Evolutionary conservation across 495 filamentous ascomycete species (phyloP).

Genomic region (Penicillium robsamsonii): DNA sequence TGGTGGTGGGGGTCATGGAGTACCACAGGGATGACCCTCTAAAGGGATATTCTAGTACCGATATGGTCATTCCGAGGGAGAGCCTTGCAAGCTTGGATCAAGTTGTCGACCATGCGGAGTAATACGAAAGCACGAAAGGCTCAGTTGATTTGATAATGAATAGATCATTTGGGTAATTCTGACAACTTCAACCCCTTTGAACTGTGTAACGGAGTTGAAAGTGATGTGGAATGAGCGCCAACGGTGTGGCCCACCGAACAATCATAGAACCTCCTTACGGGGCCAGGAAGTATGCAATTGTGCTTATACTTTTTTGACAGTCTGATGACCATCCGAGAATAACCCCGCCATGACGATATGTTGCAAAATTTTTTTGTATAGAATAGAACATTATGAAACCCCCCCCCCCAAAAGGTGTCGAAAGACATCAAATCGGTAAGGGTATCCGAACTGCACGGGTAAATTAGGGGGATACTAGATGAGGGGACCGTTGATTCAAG

Average conservation of each 20-base stretch:
- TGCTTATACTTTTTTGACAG: neutral
- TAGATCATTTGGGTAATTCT: neutral
- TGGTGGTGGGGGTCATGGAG: neutral
- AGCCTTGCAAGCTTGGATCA: neutral
- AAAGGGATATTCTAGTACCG: conserved; percentile 2
- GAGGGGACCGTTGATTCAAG: conserved; percentile 14
- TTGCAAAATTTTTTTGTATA: neutral
- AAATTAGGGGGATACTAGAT: conserved; percentile 22
- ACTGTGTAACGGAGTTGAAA: conserved; percentile 19
- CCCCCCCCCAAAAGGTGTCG: no score
- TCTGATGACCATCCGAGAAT: conserved; percentile 4
- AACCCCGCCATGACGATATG: conserved; percentile 8
- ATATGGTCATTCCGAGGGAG: conserved; percentile 4
- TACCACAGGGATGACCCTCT: conserved; percentile 8
- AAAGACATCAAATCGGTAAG: conserved; percentile 12
- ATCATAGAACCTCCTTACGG: conserved; percentile 9
- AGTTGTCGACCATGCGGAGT: conserved; percentile 1
- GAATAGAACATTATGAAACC: neutral
- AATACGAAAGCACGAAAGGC: neutral
- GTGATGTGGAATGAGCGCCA: conserved; percentile 1
- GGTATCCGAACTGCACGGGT: conserved; percentile 20
- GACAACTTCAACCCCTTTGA: conserved; percentile 6
- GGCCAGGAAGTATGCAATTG: conserved; percentile 2
- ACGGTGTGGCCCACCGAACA: conserved; percentile 13
- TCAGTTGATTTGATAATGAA: conserved; percentile 6